Percentiles rank a stretch among this genome's conserved stretches.
phyloP scores from a whole-genome alignment of 2,329 filamentous ascomycete species.

The Xylariomycetidae sp. region DNA sequence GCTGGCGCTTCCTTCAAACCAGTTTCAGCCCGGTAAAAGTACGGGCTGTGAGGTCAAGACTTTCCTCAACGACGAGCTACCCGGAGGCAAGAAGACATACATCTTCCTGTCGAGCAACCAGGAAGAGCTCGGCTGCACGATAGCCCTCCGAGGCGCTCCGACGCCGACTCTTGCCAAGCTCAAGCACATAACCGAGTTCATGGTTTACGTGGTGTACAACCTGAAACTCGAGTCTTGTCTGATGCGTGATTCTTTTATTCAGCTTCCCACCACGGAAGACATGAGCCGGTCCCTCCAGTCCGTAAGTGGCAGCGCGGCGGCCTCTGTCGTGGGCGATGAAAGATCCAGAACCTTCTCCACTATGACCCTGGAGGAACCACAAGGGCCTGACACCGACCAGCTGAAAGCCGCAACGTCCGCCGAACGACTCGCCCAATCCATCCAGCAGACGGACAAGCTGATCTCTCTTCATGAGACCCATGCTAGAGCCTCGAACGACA shows the following conservation, averaged over 20 bases:
- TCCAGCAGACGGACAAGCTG: constrained; percentile 19
- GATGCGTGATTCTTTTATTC: constrained; percentile 86
- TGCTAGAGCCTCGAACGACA: constrained; percentile 40
- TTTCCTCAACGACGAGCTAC: constrained; percentile 73
- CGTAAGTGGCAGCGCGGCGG: constrained; percentile 32
- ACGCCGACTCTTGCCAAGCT: constrained; percentile 68
- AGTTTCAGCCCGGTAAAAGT: constrained; percentile 73
- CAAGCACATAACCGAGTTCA: constrained; percentile 94
- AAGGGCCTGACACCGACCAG: constrained; percentile 15
- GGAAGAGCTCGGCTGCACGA: constrained; percentile 88
- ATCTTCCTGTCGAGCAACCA: constrained; percentile 90
- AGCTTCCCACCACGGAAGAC: constrained; percentile 64
- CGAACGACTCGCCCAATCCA: constrained; percentile 10
- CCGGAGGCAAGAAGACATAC: constrained; percentile 83
- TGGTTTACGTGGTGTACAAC: constrained; percentile 99
- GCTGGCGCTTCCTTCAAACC: constrained; percentile 63
- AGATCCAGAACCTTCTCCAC: constrained; percentile 16
- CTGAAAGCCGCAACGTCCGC: constrained; percentile 8
- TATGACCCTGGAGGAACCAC: constrained; percentile 15
- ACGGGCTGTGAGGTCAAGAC: constrained; percentile 93
- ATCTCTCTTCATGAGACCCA: constrained; percentile 41
- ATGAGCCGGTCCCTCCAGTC: constrained; percentile 31
- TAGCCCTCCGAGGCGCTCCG: constrained; percentile 79
- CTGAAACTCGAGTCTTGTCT: constrained; percentile 92
- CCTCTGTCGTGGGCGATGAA: constrained; percentile 16